A percentile compares a stretch with the other conserved stretches of the same genome.
Conservation (phyloP, 2,329 filamentous ascomycete genomes). For the Penicillium olsonii region DNA sequence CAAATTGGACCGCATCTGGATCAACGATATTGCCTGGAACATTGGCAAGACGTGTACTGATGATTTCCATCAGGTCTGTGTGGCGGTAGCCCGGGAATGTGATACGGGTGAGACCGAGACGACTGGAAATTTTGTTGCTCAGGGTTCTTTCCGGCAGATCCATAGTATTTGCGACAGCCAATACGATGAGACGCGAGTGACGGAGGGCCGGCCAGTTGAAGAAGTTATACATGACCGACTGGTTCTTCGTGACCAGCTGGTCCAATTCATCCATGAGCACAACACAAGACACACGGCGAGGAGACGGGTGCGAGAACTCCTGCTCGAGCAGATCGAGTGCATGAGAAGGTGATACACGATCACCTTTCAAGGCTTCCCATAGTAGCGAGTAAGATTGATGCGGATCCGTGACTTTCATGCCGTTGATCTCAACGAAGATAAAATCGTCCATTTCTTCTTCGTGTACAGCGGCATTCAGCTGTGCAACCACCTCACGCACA, state of each 20-base stretch:
- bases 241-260: constrained; percentile 95
- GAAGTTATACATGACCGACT: constrained; percentile 99
- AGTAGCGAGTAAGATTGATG: constrained; percentile 93
- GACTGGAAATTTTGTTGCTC: constrained; percentile 97
- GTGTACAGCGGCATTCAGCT: constrained; percentile 82
- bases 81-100: constrained; percentile 98
- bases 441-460: constrained; percentile 96
- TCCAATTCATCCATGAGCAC: constrained; percentile 98
- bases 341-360: constrained; percentile 88
- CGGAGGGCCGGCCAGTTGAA: constrained; percentile 97
- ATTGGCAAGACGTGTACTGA: constrained; percentile 86
- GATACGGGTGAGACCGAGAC: constrained; percentile 85
- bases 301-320: constrained; percentile 89
- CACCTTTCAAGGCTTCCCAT: constrained; percentile 93
- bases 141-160: constrained; percentile 93
- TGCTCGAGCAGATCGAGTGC: constrained; percentile 86
- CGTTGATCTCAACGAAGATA: constrained; percentile 99
- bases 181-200: constrained; percentile 89
- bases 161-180: constrained; percentile 99
- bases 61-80: constrained; percentile 95
- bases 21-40: constrained; percentile 90
- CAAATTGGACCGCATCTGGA: constrained; percentile 91
- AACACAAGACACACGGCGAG: constrained; percentile 88
- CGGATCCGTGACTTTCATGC: constrained; percentile 98
- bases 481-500: constrained; percentile 88